Conservation (phyloP, 805 yeast genomes). For the Huiozyma sinensis region DNA sequence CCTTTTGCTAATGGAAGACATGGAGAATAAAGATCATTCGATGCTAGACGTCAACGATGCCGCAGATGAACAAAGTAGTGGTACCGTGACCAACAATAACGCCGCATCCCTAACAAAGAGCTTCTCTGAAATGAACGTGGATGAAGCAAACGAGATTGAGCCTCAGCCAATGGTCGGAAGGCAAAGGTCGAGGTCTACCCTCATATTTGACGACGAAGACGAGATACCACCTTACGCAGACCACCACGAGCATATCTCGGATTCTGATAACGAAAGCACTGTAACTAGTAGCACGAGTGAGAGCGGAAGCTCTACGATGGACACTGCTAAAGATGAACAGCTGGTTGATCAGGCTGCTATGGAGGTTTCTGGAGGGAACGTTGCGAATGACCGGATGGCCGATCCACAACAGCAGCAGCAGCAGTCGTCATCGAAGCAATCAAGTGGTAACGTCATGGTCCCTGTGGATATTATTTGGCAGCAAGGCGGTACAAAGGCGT, state of each 20-base stretch:
- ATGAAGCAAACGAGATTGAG: constrained; percentile 17
- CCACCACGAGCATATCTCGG: constrained; percentile 17
- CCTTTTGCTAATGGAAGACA: neutral
- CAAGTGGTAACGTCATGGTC: constrained; percentile 12
- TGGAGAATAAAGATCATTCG: neutral
- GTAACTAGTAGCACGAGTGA: constrained; percentile 4
- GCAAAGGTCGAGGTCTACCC: constrained; percentile 42
- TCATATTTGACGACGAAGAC: constrained; percentile 54
- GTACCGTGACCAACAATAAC: neutral
- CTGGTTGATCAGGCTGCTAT: neutral
- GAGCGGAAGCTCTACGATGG: constrained; percentile 5
- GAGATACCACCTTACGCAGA: constrained; percentile 37
- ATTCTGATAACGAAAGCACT: constrained; percentile 9
- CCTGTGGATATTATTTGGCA: constrained; percentile 79
- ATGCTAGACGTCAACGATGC: neutral
- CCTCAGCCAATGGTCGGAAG: constrained; percentile 11
- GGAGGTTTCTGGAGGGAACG: no score
- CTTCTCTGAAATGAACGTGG: constrained; percentile 28
- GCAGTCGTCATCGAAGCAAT: neutral
- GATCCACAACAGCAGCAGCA: constrained; percentile 1
- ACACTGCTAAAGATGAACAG: neutral
- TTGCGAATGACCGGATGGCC: neutral
- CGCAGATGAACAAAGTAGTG: neutral
- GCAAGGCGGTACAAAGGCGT: constrained; percentile 93
- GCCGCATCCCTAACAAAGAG: constrained; percentile 18